These are phyloP conservation scores for Carex myosuroides DNA, from an alignment of 176 grass and related monocot genomes.

Conservation along the genomic window DNA sequence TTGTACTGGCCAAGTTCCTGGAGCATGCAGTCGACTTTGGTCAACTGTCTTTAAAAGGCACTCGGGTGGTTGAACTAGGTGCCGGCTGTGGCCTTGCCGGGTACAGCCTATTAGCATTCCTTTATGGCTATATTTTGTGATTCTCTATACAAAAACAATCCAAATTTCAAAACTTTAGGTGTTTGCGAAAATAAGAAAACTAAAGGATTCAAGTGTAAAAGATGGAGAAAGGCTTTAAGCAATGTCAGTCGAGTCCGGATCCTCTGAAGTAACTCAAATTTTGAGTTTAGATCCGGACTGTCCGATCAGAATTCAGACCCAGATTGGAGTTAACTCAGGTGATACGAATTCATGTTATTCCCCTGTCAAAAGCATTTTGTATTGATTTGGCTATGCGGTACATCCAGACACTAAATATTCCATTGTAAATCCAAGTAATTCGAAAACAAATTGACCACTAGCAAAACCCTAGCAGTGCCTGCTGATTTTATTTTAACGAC, in stretches of 20 bases:
- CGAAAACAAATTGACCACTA: not conserved
- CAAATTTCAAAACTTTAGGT: not conserved
- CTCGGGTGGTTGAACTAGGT: slow-evolving; percentile 56
- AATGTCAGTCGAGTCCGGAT: no score
- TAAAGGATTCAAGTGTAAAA: not conserved
- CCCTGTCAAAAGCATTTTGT: no score
- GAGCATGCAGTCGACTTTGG: slow-evolving; percentile 60
- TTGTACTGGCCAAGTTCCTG: slow-evolving; percentile 83
- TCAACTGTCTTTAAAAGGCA: slow-evolving; percentile 29
- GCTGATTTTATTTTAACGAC: not conserved
- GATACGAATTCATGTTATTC: no score
- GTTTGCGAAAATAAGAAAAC: not conserved
- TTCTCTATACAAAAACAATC: not conserved
- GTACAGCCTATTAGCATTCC: slow-evolving; percentile 14
- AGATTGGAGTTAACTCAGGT: no score
- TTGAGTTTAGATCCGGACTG: no score
- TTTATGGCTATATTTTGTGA: not conserved
- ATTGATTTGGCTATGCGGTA: no score
- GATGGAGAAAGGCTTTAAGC: not conserved
- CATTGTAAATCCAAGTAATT: not conserved
- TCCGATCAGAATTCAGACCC: no score
- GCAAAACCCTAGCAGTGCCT: not conserved
- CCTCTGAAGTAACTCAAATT: no score
- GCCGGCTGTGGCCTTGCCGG: slow-evolving; percentile 69
- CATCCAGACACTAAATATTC: not conserved